A percentile compares a stretch with the other conserved stretches of the same genome.
These are phyloP conservation scores for Lonicera japonica DNA, from an alignment of 129 eudicot species.

Conservation along the genomic window DNA sequence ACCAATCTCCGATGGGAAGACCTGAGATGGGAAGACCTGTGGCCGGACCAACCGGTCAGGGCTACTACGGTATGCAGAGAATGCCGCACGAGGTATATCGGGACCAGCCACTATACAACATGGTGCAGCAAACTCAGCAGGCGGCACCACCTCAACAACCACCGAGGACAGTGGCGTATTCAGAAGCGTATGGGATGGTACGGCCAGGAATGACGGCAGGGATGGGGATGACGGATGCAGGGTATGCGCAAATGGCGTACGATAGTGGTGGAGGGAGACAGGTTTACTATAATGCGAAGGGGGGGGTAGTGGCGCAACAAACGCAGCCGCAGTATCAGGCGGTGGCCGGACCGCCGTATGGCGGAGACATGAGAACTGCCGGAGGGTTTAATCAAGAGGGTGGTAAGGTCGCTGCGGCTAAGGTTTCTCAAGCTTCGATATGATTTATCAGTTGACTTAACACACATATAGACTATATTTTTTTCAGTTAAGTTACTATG, in stretches of 20 bases:
- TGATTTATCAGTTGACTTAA: not conserved
- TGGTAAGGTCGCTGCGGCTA: slow-evolving; percentile 12
- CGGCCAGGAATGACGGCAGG: slow-evolving; percentile 1
- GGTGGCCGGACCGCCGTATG: slow-evolving; percentile 10
- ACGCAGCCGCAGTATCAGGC: slow-evolving; percentile 24
- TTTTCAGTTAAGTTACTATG: too few species aligned
- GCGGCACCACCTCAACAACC: slow-evolving; percentile 10
- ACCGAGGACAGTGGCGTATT: slow-evolving; percentile 12
- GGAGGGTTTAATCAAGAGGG: slow-evolving; percentile 20
- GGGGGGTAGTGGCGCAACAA: slow-evolving; percentile 27
- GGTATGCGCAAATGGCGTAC: slow-evolving; percentile 31
- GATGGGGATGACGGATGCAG: slow-evolving; percentile 17
- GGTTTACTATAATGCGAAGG: slow-evolving; percentile 31
- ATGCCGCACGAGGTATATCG: slow-evolving; percentile 53
- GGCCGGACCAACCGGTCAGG: slow-evolving; percentile 50
- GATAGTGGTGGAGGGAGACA: slow-evolving; percentile 39
- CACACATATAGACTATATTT: not conserved
- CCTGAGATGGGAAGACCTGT: too few species aligned
- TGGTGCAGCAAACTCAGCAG: slow-evolving; percentile 25
- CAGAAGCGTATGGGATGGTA: slow-evolving; percentile 18
- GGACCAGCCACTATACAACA: slow-evolving; percentile 61
- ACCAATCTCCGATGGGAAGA: slow-evolving; percentile 63
- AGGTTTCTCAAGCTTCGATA: slow-evolving; percentile 13
- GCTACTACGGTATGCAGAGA: slow-evolving; percentile 71
- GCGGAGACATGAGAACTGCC: slow-evolving; percentile 21